A percentile compares a stretch with the other conserved stretches of the same genome.
These are phyloP conservation scores for Phytopythium chamaehyphon DNA, from an alignment of 352 stramenopile species.

Conservation along the genomic window DNA sequence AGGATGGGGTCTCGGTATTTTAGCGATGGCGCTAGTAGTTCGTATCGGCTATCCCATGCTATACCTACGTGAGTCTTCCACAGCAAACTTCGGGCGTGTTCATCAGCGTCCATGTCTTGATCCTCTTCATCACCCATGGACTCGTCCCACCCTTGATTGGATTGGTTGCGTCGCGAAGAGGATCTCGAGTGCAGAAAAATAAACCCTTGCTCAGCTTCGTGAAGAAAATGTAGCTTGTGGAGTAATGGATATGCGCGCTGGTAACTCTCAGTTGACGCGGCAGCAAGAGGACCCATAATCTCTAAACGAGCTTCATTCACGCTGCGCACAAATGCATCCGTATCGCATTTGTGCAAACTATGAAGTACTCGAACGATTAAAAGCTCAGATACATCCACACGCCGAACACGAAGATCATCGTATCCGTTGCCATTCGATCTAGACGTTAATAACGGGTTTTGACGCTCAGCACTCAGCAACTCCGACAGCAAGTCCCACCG, in stretches of 20 bases:
- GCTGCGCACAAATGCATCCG: conserved; percentile 50
- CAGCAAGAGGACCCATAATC: conserved; percentile 65
- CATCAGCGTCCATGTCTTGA: background rate
- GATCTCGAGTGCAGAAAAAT: conserved; percentile 37
- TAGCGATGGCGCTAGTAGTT: conserved; percentile 68
- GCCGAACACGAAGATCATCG: conserved; percentile 36
- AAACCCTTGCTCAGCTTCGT: conserved; percentile 72
- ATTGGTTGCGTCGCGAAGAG: background rate
- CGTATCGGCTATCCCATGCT: conserved; percentile 66
- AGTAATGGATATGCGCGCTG: conserved; percentile 71
- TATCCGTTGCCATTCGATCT: conserved; percentile 8
- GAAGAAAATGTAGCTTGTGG: conserved; percentile 73
- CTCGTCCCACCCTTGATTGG: background rate
- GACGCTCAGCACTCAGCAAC: conserved; percentile 69
- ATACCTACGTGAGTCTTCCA: conserved; percentile 49
- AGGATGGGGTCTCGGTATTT: conserved; percentile 84
- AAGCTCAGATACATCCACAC: conserved; percentile 67
- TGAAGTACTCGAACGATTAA: conserved; percentile 81
- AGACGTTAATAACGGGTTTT: conserved; percentile 47
- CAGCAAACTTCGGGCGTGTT: conserved; percentile 21
- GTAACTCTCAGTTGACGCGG: conserved; percentile 73
- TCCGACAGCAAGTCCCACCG: conserved; percentile 78
- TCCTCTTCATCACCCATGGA: conserved; percentile 2
- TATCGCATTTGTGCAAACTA: conserved; percentile 58
- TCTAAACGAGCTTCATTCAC: conserved; percentile 62